phyloP scores from a whole-genome alignment of 495 filamentous ascomycete genomes.

The Aspergillus avenaceus region DNA sequence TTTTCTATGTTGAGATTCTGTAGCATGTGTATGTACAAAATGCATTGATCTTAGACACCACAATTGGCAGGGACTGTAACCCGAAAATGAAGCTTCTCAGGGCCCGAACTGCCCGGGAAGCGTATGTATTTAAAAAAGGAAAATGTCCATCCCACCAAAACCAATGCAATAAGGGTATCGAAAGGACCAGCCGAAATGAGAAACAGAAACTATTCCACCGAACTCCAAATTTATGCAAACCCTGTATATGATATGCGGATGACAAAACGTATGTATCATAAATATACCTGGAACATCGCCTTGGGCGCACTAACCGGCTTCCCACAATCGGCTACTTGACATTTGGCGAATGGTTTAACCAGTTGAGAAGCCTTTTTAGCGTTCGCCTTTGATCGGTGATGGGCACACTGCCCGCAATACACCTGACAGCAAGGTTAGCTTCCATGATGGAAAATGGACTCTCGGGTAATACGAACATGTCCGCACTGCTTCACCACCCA shows the following conservation, averaged over 20 bases:
- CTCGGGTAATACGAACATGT: slow-evolving; percentile 54
- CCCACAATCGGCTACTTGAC: slow-evolving; percentile 47
- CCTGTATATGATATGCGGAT: background rate
- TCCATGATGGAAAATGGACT: background rate
- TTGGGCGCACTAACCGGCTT: slow-evolving; percentile 30
- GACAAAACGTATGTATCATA: slow-evolving; percentile 26
- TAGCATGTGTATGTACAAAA: slow-evolving; percentile 23
- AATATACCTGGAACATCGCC: slow-evolving; percentile 46
- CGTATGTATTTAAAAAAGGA: background rate
- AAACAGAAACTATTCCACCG: slow-evolving; percentile 1
- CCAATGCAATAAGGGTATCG: slow-evolving; percentile 25
- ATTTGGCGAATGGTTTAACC: slow-evolving; percentile 44
- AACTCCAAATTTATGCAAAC: slow-evolving; percentile 15
- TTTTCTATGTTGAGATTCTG: slow-evolving; percentile 11
- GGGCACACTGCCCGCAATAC: slow-evolving; percentile 66
- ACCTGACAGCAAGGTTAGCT: slow-evolving; percentile 42
- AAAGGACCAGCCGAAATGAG: slow-evolving; percentile 8
- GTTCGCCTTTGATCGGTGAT: slow-evolving; percentile 41
- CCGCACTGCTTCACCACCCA: slow-evolving; percentile 73
- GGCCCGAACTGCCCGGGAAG: background rate
- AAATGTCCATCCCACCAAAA: slow-evolving; percentile 3
- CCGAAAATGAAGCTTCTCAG: background rate
- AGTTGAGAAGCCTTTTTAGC: slow-evolving; percentile 27
- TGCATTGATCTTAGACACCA: slow-evolving; percentile 2
- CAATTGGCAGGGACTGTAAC: background rate